Evolutionary conservation across 768 basidiomycete genomes (phyloP).

Genomic region (Mycena sanguinolenta): DNA sequence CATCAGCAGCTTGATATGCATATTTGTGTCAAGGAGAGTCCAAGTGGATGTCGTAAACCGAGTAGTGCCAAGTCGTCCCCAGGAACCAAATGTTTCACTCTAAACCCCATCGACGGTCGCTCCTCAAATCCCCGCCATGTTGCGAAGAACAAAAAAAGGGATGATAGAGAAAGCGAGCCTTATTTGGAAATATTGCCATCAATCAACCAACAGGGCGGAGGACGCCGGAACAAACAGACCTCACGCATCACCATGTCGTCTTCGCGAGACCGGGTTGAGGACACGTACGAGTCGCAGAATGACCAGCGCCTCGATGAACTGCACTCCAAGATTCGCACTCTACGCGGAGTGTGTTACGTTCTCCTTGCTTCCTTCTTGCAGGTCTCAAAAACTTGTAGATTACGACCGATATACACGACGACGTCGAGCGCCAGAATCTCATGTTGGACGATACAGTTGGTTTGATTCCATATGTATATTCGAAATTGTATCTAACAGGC

Average conservation of each 20-base stretch:
- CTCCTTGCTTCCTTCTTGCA: background rate
- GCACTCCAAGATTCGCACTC: constrained; percentile 85
- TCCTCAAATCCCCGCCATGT: too few relatives aligned
- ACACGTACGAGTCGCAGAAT: constrained; percentile 88
- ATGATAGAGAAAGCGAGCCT: too few relatives aligned
- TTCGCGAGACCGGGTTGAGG: constrained; percentile 65
- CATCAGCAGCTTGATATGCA: background rate
- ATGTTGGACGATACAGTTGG: constrained; percentile 83
- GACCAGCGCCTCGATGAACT: constrained; percentile 87
- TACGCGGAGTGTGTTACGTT: constrained; percentile 74
- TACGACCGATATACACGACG: constrained; percentile 89
- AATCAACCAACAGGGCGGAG: background rate
- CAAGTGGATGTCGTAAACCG: too few relatives aligned
- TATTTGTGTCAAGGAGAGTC: background rate
- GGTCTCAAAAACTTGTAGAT: constrained; percentile 62
- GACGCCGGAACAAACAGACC: constrained; percentile 3
- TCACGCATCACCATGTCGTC: constrained; percentile 43
- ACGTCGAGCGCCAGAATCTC: constrained; percentile 86
- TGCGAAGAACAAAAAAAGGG: too few relatives aligned
- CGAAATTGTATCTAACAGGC: constrained; percentile 9
- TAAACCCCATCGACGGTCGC: too few relatives aligned
- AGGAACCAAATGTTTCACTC: too few relatives aligned
- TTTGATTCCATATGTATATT: constrained; percentile 4
- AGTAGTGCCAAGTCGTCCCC: too few relatives aligned
- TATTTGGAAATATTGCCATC: constrained; percentile 1